A percentile compares a stretch with the other conserved stretches of the same genome.
Conservation (phyloP, 2,329 filamentous ascomycete species). For the Dothidotthia symphoricarpi region DNA sequence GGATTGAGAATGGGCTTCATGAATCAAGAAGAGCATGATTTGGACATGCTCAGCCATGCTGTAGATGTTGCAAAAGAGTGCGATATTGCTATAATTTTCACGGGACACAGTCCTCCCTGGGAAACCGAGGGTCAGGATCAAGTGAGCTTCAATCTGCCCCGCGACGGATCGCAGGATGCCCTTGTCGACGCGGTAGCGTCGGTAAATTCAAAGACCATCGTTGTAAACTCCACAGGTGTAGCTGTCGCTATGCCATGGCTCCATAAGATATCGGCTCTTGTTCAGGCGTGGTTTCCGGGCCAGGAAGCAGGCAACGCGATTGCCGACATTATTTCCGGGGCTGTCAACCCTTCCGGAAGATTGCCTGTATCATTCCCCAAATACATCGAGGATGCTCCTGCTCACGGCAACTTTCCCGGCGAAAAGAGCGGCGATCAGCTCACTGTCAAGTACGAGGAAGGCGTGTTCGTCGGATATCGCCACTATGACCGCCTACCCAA, state of each 20-base stretch:
- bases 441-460: constrained; percentile 58
- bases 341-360: constrained; percentile 41
- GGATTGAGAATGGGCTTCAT: constrained; percentile 39
- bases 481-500: constrained; percentile 58
- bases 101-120: constrained; percentile 37
- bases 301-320: constrained; percentile 46
- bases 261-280: constrained; percentile 42
- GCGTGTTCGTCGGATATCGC: constrained; percentile 56
- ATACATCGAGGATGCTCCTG: constrained; percentile 36
- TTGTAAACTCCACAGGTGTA: constrained; percentile 76
- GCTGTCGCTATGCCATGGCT: constrained; percentile 70
- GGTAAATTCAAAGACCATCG: constrained; percentile 66
- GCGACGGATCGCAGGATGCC: constrained; percentile 56
- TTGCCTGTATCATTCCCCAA: constrained; percentile 43
- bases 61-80: constrained; percentile 26
- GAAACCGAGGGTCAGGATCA: constrained; percentile 63
- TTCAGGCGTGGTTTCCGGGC: constrained; percentile 46
- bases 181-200: constrained; percentile 64
- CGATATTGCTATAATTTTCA: constrained; percentile 35
- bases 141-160: constrained; percentile 54
- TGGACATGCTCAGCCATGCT: constrained; percentile 28
- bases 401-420: constrained; percentile 42
- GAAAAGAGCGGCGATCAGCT: constrained; percentile 54
- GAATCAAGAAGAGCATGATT: constrained; percentile 29
- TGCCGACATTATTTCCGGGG: constrained; percentile 44